A percentile compares a stretch with the other conserved stretches of the same genome.
phyloP scores from a whole-genome alignment of 1,284 basidiomycete species.

The Puccinia polysora region DNA sequence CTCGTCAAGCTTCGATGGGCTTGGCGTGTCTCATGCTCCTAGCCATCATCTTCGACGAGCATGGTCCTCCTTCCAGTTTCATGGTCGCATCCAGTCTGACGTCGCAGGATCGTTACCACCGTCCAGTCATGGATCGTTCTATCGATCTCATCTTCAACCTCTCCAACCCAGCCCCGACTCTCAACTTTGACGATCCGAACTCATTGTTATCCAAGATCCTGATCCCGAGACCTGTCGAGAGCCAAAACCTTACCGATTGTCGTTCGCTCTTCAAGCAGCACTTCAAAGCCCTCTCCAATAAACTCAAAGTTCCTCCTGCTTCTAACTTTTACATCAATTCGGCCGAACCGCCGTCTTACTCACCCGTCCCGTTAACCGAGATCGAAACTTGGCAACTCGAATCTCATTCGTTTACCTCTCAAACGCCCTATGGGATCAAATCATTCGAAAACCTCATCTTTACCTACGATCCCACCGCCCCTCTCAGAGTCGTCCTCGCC shows the following conservation, averaged over 20 bases:
- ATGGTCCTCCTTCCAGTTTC: neutral
- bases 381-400: slow-evolving; percentile 36
- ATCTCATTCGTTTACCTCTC: slow-evolving; percentile 66
- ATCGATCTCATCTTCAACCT: slow-evolving; percentile 25
- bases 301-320: neutral
- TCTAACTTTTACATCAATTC: slow-evolving; percentile 11
- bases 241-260: slow-evolving; percentile 24
- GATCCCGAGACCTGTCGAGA: slow-evolving; percentile 29
- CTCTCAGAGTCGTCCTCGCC: slow-evolving; percentile 74
- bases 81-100: neutral
- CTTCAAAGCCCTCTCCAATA: slow-evolving; percentile 11
- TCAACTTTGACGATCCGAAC: slow-evolving; percentile 16
- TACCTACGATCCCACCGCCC: slow-evolving; percentile 82
- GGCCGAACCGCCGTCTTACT: neutral
- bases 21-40: neutral
- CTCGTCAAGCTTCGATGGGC: neutral
- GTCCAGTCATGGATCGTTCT: neutral
- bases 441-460: slow-evolving; percentile 87
- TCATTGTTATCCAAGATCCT: slow-evolving; percentile 30
- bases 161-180: slow-evolving; percentile 3
- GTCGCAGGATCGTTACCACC: neutral
- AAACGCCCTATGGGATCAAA: slow-evolving; percentile 77
- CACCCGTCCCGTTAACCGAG: slow-evolving; percentile 3
- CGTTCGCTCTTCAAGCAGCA: slow-evolving; percentile 5
- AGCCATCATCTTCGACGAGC: neutral